Conservation (phyloP, 2,329 filamentous ascomycete species). For the Fusarium nygamai region DNA sequence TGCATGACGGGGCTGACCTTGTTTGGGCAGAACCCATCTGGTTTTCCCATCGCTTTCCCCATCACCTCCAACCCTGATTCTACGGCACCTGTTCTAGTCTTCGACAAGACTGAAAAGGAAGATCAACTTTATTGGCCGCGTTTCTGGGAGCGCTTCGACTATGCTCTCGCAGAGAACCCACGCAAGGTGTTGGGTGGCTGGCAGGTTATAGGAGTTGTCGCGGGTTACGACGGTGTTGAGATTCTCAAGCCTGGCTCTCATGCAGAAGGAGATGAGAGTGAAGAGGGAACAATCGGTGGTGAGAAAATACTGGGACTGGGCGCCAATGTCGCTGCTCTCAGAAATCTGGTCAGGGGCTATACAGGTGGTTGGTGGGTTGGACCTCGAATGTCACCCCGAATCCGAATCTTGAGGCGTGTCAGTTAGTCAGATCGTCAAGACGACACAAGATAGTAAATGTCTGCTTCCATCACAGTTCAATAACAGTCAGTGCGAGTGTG, state of each 20-base stretch:
- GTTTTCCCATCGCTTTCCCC: constrained; percentile 49
- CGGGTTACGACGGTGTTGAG: constrained; percentile 69
- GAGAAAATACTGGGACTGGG: constrained; percentile 58
- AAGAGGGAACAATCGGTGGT: constrained; percentile 13
- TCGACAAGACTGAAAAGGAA: constrained; percentile 70
- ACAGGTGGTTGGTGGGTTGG: constrained; percentile 74
- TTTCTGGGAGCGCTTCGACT: constrained; percentile 74
- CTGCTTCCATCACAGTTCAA: not conserved
- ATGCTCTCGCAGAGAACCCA: constrained; percentile 66
- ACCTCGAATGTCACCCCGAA: constrained; percentile 66
- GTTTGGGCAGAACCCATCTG: constrained; percentile 63
- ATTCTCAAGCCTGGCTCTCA: constrained; percentile 60
- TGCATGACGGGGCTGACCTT: constrained; percentile 78
- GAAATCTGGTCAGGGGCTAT: constrained; percentile 53
- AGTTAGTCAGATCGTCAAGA: constrained; percentile 5
- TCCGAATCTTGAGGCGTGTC: constrained; percentile 58
- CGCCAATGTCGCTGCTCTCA: constrained; percentile 50
- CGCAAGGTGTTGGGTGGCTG: constrained; percentile 60
- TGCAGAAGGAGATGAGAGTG: not conserved
- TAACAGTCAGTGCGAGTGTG: not conserved
- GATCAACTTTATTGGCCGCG: constrained; percentile 53
- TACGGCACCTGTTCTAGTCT: constrained; percentile 48
- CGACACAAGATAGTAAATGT: not conserved
- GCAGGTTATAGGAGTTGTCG: constrained; percentile 65
- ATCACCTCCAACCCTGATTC: constrained; percentile 23